A percentile compares a stretch with the other conserved stretches of the same genome.
These are phyloP conservation scores for Yueomyces sp. DNA, from an alignment of 1,139 yeast genomes.

Conservation along the genomic window DNA sequence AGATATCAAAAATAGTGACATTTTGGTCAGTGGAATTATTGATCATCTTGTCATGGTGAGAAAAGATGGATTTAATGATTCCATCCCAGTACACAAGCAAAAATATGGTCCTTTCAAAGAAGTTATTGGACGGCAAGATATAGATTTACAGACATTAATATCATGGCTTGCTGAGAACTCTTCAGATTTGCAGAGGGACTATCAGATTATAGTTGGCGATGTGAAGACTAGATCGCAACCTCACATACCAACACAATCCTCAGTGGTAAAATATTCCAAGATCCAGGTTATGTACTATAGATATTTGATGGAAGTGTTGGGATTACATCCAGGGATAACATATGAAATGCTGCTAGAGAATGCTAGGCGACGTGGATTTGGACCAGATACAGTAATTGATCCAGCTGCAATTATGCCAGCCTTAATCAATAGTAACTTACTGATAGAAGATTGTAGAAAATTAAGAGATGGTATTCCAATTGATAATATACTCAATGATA, in stretches of 20 bases:
- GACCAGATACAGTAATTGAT: conserved; percentile 38
- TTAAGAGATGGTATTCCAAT: conserved; percentile 35
- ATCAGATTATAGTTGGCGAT: conserved; percentile 33
- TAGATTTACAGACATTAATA: conserved; percentile 4
- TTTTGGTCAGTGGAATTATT: conserved; percentile 49
- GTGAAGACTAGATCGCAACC: conserved; percentile 42
- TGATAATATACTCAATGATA: conserved; percentile 23
- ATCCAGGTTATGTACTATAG: conserved; percentile 48
- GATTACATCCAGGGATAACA: conserved; percentile 16
- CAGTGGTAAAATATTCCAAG: conserved; percentile 38
- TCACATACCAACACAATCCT: conserved; percentile 33
- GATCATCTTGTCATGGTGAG: conserved; percentile 34
- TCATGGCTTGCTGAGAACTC: conserved; percentile 1
- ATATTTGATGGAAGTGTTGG: conserved; percentile 29
- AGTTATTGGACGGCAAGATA: conserved; percentile 7
- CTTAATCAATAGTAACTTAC: conserved; percentile 25
- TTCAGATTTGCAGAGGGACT: conserved; percentile 5
- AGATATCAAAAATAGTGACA: conserved; percentile 13
- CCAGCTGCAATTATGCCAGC: conserved; percentile 29
- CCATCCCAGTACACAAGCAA: neutral
- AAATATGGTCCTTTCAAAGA: neutral
- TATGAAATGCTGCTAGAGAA: conserved; percentile 29
- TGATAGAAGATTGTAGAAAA: conserved; percentile 33
- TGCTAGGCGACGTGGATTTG: conserved; percentile 32
- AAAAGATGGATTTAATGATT: conserved; percentile 17